Base-by-base conservation (phyloP, 371 early-diverging fungal species). In the Syncephalis fuscata region DNA sequence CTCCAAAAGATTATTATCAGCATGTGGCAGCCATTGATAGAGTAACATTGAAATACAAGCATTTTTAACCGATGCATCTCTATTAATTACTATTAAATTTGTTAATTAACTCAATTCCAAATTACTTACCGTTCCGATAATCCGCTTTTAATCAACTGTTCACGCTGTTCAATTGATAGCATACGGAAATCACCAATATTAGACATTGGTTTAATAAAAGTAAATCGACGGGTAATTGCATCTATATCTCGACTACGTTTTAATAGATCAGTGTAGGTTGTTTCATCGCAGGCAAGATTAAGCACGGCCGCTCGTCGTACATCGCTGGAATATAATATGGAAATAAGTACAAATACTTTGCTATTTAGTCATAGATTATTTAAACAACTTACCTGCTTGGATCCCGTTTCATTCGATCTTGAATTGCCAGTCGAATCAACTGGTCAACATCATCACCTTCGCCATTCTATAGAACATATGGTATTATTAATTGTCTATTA, bases 251-350 rank as follows among this genome's bases (percentile, higher is more conserved):
- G 65, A 11, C 79, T 76, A 10, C 89, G 68, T 51, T 82, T 73
- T 1, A 89, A 59, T 39, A 91, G 69, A 39, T 58, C 66, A 0
- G 83, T 78, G 5, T 81, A 52, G 0, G 88, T 81, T 16, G 58
- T 49, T 40, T 65, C 56, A 16, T 59, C 76, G 26, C 71, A 68
- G 26, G 76, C 81, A 36, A 88, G 63, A 53, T 87, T 84, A 56
- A 79, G 74, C 26, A 92, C 57, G 36, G 87, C 80, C 0, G 78
- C 76, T 43, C 86, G 78, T 21, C 92, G 83, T 3, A 92, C 85
- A 49, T 92, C 91, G 21, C 32, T 32, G 11, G 11, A 11, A 32
- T 11, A 32, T 11, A 11, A 32, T 7, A 11, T 11, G 11, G 4
- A 32, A 32, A 11, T 32, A 32, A 32, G 32, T 32, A 32, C 11